These are phyloP conservation scores for Coemansia sp. DNA, from an alignment of 192 early-diverging fungal genomes.

Conservation along the genomic window DNA sequence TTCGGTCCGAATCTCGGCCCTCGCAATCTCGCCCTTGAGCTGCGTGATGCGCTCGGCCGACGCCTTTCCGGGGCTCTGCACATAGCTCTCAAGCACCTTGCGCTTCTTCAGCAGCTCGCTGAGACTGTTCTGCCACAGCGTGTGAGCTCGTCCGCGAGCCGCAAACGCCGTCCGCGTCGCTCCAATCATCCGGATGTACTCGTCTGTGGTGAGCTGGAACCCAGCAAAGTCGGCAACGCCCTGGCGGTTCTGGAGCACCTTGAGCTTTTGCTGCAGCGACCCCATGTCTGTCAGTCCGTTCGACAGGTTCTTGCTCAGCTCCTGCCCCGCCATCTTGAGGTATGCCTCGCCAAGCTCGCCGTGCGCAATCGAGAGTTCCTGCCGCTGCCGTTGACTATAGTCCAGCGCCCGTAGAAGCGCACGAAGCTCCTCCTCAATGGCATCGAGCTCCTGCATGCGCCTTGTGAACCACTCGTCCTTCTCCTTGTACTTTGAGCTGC, in stretches of 20 bases:
- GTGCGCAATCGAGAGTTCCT: slow-evolving; percentile 67
- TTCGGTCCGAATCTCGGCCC: slow-evolving; percentile 52
- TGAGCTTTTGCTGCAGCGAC: slow-evolving; percentile 77
- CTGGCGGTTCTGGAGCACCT: slow-evolving; percentile 77
- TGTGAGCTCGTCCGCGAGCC: slow-evolving; percentile 68
- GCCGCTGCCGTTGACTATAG: slow-evolving; percentile 69
- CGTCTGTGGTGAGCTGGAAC: slow-evolving; percentile 79
- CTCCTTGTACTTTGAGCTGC: slow-evolving; percentile 67
- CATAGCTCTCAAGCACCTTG: slow-evolving; percentile 64
- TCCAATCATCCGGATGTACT: slow-evolving; percentile 85
- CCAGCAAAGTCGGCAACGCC: slow-evolving; percentile 71
- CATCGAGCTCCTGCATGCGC: slow-evolving; percentile 72
- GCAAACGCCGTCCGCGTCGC: slow-evolving; percentile 80
- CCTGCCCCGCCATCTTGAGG: slow-evolving; percentile 66
- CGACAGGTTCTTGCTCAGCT: slow-evolving; percentile 68
- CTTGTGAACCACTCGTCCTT: slow-evolving; percentile 78
- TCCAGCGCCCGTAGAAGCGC: slow-evolving; percentile 77
- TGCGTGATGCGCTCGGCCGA: slow-evolving; percentile 44
- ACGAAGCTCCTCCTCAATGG: slow-evolving; percentile 75
- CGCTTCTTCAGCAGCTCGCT: slow-evolving; percentile 70
- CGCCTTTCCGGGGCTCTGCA: slow-evolving; percentile 36
- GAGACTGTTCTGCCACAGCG: slow-evolving; percentile 68
- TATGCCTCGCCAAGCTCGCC: slow-evolving; percentile 84
- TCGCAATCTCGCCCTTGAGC: slow-evolving; percentile 48
- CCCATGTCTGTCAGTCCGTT: slow-evolving; percentile 71